Evolutionary conservation across 768 basidiomycete species (phyloP).

Genomic region (Nidularia sp.): DNA sequence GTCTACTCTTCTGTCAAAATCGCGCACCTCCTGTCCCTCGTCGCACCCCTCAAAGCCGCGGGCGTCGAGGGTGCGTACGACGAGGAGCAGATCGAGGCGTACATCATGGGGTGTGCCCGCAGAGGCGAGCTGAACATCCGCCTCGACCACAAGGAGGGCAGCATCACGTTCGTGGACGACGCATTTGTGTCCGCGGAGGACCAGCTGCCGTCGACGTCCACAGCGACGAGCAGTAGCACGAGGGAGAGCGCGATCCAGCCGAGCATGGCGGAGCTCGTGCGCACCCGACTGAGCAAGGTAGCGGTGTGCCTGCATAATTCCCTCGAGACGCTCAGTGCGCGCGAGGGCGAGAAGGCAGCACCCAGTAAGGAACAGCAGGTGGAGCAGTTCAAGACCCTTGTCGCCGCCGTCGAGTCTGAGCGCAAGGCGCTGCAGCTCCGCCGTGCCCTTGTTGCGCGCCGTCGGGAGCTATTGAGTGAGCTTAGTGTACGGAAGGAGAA

Average conservation of each 20-base stretch:
- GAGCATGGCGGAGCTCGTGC: slow-evolving; percentile 65
- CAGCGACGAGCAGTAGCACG: too few relatives aligned
- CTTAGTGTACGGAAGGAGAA: slow-evolving; percentile 82
- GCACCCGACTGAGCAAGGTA: slow-evolving; percentile 74
- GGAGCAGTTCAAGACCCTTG: slow-evolving; percentile 53
- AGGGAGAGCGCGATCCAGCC: slow-evolving; percentile 57
- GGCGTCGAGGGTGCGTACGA: slow-evolving; percentile 54
- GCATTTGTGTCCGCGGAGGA: slow-evolving; percentile 51
- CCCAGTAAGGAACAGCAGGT: slow-evolving; percentile 53
- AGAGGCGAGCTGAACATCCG: slow-evolving; percentile 83
- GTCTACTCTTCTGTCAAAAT: slow-evolving; percentile 89
- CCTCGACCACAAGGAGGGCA: slow-evolving; percentile 84
- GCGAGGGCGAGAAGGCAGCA: slow-evolving; percentile 37
- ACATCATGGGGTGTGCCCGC: slow-evolving; percentile 88
- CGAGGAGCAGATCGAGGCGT: slow-evolving; percentile 81
- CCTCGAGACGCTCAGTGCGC: slow-evolving; percentile 45
- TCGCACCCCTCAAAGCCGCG: slow-evolving; percentile 64
- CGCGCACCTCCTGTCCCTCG: slow-evolving; percentile 70
- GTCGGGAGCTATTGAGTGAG: slow-evolving; percentile 82
- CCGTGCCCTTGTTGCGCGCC: slow-evolving; percentile 78
- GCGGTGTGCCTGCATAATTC: slow-evolving; percentile 72
- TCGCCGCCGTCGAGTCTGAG: slow-evolving; percentile 67
- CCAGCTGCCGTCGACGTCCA: slow-evolving; percentile 16
- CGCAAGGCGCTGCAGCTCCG: slow-evolving; percentile 73
- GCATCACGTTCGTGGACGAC: slow-evolving; percentile 81